These are phyloP conservation scores for Leccinum incarnatum DNA, from an alignment of 768 basidiomycete species.

Conservation along the genomic window DNA sequence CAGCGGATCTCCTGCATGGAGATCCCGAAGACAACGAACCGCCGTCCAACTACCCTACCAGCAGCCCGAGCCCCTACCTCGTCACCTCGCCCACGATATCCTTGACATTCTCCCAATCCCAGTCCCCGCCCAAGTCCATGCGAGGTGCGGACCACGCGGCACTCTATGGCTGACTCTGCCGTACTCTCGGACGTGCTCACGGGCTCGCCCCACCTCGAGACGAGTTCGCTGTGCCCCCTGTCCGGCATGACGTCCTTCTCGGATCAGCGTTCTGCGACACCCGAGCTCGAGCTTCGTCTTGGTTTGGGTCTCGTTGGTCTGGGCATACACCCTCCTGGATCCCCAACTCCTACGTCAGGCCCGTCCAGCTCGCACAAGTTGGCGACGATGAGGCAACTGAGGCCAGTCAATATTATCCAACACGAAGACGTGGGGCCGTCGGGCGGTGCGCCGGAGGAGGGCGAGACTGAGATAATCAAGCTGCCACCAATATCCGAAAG, in stretches of 20 bases:
- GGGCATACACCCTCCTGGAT: conserved; percentile 13
- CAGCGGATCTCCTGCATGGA: conserved; percentile 57
- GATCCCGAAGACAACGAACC: conserved; percentile 49
- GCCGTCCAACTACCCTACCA: conserved; percentile 52
- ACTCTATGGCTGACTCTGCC: conserved; percentile 19
- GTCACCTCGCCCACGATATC: conserved; percentile 32
- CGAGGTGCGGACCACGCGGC: conserved; percentile 2
- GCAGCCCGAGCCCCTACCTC: conserved; percentile 64
- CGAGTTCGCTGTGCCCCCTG: conserved; percentile 18
- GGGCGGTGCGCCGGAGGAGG: too few species aligned
- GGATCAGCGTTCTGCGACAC: conserved; percentile 43
- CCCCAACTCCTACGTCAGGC: conserved; percentile 20
- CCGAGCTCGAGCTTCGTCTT: conserved; percentile 39
- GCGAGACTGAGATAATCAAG: conserved; percentile 54
- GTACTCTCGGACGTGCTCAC: conserved; percentile 18
- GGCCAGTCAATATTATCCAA: too few species aligned
- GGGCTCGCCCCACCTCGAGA: conserved; percentile 12
- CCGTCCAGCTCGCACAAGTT: conserved; percentile 18
- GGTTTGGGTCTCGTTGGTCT: too few species aligned
- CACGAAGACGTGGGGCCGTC: too few species aligned
- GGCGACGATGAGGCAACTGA: too few species aligned
- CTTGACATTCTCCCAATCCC: conserved; percentile 33
- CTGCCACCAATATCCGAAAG: conserved; percentile 66
- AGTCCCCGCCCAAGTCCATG: too few species aligned
- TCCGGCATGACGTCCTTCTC: conserved; percentile 29